Base-by-base conservation (phyloP, 2,329 filamentous ascomycete species). In the Botrytis sinoallii region DNA sequence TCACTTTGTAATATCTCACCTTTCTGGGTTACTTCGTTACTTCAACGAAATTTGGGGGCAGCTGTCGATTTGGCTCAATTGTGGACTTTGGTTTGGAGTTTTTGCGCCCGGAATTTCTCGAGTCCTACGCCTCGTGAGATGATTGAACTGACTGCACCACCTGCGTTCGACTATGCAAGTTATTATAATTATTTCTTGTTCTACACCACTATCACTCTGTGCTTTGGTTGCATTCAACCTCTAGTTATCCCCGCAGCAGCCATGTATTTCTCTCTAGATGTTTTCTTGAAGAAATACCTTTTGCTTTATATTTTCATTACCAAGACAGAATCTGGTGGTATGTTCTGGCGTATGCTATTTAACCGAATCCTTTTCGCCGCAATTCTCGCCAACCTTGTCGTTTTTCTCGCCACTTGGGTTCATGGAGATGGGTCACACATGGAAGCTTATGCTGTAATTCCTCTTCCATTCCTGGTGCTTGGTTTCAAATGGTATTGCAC, bases 131-230 rank as follows among this genome's bases (percentile, higher is more conserved):
- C 96, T 8, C 88, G 96, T 77, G 92, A 97, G 82, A 86, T 96
- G 77, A 98, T 98, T 77, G 93, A 97, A 82, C 89, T 96, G 80
- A 97, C 95, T 0, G 96, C 96, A 5, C 96, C 96, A 1, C 95
- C 93, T 3, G 86, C 93, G 0, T 98, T 99, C 81, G 95, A 98
- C 78, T 98, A 98, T 80, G 94, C 96, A 74, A 94, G 90, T 78
- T 98, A 98, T 84, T 99, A 98, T 87, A 98, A 98, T 83, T 98
- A 97, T 82, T 98, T 98, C 83, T 86, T 98, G 44, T 99, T 93
- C 84, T 99, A 98, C 84, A 87, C 92, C 38, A 98, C 95, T 0
- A 93, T 98, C 46, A 92, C 94, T 0, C 86, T 99, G 25, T 94
- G 91, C 79, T 98, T 96, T 80, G 90, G 92, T 2, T 90, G 91